Evolutionary conservation across 2,329 filamentous ascomycete genomes (phyloP).

Genomic region (Ramichloridium luteum): DNA sequence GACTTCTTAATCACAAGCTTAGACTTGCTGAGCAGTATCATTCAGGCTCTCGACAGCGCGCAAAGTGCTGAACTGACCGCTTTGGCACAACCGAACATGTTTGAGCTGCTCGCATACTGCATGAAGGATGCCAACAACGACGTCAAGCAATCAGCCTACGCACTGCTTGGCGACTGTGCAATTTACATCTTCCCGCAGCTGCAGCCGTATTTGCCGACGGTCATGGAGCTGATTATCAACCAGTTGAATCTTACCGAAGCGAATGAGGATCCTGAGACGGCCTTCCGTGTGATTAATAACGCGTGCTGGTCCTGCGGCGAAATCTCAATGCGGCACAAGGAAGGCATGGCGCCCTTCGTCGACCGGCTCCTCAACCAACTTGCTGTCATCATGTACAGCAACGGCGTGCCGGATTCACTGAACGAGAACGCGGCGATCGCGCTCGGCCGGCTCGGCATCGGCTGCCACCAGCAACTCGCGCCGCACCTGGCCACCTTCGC

Average conservation of each 20-base stretch:
- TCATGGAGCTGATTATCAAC: constrained; percentile 71
- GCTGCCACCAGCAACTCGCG: constrained; percentile 63
- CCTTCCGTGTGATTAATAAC: constrained; percentile 92
- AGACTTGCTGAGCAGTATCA: constrained; percentile 82
- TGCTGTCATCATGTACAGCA: constrained; percentile 71
- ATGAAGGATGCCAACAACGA: constrained; percentile 87
- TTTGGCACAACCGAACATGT: constrained; percentile 68
- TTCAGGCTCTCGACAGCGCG: constrained; percentile 68
- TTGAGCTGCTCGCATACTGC: constrained; percentile 79
- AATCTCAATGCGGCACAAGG: constrained; percentile 67
- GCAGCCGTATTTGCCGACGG: constrained; percentile 55
- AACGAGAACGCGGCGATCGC: constrained; percentile 92
- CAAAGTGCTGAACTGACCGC: constrained; percentile 67
- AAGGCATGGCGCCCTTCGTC: constrained; percentile 62
- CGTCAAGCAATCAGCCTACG: constrained; percentile 91
- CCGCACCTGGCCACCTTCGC: constrained; percentile 71
- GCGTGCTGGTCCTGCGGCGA: constrained; percentile 95
- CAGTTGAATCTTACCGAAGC: constrained; percentile 67
- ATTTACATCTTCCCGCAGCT: constrained; percentile 82
- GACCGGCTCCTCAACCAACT: constrained; percentile 65
- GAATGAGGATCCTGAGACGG: constrained; percentile 67
- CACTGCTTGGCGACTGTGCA: constrained; percentile 84
- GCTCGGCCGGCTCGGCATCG: constrained; percentile 72
- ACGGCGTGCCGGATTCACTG: constrained; percentile 72
- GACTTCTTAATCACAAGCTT: constrained; percentile 94